phyloP scores from a whole-genome alignment of 2,329 filamentous ascomycete species.

The Mycogone perniciosa region DNA sequence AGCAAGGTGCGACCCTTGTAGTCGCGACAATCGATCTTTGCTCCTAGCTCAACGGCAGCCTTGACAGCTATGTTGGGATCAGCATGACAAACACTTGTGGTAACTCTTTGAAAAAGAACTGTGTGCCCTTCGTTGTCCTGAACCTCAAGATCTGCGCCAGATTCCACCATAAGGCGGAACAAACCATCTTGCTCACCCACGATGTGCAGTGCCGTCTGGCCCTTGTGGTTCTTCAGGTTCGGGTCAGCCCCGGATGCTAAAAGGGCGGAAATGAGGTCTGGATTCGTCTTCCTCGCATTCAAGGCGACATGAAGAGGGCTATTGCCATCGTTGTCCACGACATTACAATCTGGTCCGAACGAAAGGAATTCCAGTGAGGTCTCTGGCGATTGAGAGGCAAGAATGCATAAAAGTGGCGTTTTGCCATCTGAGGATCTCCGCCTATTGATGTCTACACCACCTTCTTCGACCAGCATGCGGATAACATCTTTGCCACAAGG shows the following conservation, averaged over 20 bases:
- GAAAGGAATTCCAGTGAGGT: neutral
- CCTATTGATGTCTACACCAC: neutral
- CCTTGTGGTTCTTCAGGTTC: slow-evolving; percentile 15
- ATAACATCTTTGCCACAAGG: neutral
- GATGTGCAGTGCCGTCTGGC: slow-evolving; percentile 15
- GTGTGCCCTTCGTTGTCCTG: slow-evolving; percentile 14
- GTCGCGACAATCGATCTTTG: slow-evolving; percentile 12
- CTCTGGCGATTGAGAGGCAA: neutral
- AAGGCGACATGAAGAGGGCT: slow-evolving; percentile 16
- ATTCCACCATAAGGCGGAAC: slow-evolving; percentile 4
- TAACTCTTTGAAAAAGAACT: slow-evolving; percentile 12
- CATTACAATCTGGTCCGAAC: slow-evolving; percentile 13
- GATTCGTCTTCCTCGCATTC: neutral
- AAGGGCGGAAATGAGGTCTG: slow-evolving; percentile 10
- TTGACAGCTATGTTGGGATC: slow-evolving; percentile 7
- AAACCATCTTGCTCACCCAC: neutral
- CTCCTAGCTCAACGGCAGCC: slow-evolving; percentile 14
- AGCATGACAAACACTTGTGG: neutral
- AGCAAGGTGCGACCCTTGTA: slow-evolving; percentile 15
- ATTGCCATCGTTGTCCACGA: slow-evolving; percentile 17
- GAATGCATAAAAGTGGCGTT: neutral
- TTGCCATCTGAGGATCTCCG: neutral
- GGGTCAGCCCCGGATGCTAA: slow-evolving; percentile 18
- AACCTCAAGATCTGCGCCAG: slow-evolving; percentile 20
- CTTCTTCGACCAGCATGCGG: neutral